Base-by-base conservation (phyloP, 192 early-diverging fungal genomes). In the Backusella sp. region DNA sequence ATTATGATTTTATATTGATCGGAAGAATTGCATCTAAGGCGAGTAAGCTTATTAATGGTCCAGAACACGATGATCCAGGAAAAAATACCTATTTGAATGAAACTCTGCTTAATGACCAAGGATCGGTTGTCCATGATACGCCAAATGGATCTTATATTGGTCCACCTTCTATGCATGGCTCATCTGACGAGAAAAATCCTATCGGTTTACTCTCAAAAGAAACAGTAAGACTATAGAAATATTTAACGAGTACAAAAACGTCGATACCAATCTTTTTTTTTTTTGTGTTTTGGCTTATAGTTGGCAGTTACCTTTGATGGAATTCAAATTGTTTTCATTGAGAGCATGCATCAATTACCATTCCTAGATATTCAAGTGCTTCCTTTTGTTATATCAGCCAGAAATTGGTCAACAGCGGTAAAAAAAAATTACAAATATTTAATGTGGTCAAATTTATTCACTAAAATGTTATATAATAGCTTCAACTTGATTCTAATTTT, bases 341-440 rank as follows among this genome's bases (percentile, higher is more conserved):
- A 96, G 72, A 94, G 95, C 79, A 77, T 93, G 76, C 88, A 94
- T 71, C 92, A 95, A 30, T 76, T 96, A 73, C 95, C 94, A 6
- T 90, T 95, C 73, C 84, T 93, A 65, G 94, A 95, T 69, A 73
- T 91, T 42, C 84, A 83, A 26, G 71, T 96, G 1, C 84, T 90
- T 17, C 87, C 91, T 74, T 88, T 94, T 77, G 83, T 87, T 8
- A 82, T 95, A 56, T 87, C 90, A 21, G 83, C 89, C 6, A 79
- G 86, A 0, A 91, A 97, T 81, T 97, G 95, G 95, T 89, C 88
- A 5, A 66, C 70, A 37, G 72, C 67, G 12, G 79, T 80, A 80
- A 72, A 69, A 52, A 84, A 88, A 6, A 59, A 59, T 2, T 2
- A 59, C 9, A 11, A 8, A 0, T 59, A 8, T 59, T 12, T 59